A percentile compares a stretch with the other conserved stretches of the same genome.
phyloP scores from a whole-genome alignment of 2,329 filamentous ascomycete species.

The Ceratocystiopsis sp. region DNA sequence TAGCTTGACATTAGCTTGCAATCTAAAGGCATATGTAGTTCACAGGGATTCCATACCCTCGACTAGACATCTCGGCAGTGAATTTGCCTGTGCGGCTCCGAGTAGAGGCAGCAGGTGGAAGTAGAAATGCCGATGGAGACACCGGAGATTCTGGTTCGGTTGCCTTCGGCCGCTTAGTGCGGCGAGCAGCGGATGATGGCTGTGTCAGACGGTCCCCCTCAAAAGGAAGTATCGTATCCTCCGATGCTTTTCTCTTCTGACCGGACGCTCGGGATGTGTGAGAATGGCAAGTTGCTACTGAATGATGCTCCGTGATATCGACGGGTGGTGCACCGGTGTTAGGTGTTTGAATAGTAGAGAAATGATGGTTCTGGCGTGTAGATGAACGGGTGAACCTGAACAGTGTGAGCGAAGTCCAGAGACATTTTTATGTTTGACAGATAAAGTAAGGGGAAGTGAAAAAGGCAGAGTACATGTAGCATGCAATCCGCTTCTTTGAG shows the following conservation, averaged over 20 bases:
- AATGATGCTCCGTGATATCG: no score
- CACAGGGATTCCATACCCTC: slow-evolving; percentile 33
- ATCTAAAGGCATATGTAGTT: neutral
- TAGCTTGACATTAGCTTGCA: neutral
- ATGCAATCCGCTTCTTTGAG: neutral
- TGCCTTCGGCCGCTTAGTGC: slow-evolving; percentile 51
- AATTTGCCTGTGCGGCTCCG: slow-evolving; percentile 45
- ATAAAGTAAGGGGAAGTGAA: neutral
- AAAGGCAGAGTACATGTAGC: neutral
- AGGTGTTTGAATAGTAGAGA: slow-evolving; percentile 21
- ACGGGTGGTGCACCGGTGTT: no score
- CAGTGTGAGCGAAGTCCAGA: slow-evolving; percentile 58
- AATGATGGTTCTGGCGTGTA: slow-evolving; percentile 62
- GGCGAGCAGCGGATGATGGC: slow-evolving; percentile 20
- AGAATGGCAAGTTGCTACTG: no score
- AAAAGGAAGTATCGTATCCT: neutral
- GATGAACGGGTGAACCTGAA: slow-evolving; percentile 91
- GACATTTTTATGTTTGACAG: slow-evolving; percentile 6
- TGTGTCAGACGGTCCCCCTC: neutral
- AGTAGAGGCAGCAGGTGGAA: slow-evolving; percentile 21
- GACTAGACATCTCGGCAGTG: slow-evolving; percentile 52
- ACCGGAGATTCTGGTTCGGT: slow-evolving; percentile 24
- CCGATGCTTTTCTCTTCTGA: slow-evolving; percentile 1
- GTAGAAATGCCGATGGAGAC: slow-evolving; percentile 14
- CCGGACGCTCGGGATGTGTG: slow-evolving; percentile 4